Base-by-base conservation (phyloP, 2,329 filamentous ascomycete genomes). In the Arthrobotrys megalospora region DNA sequence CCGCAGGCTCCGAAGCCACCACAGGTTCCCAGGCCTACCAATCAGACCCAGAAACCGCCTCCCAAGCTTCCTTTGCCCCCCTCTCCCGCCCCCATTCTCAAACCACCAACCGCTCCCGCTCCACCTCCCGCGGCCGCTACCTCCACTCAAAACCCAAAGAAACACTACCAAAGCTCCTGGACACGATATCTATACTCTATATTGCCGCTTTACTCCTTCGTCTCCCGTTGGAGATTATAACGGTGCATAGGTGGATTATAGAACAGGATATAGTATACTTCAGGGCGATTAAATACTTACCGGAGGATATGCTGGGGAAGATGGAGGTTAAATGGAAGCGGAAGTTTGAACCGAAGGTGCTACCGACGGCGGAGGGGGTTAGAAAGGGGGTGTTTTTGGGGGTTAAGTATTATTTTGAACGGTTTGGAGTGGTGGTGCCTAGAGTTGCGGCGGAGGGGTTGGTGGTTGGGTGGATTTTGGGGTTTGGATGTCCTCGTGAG, bases 171-270 rank as follows among this genome's bases (percentile, higher is more conserved):
- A 89, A 86, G 64, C 85, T 96, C 41, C 85, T 92, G 48, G 94
- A 97, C 80, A 91, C 91, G 0, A 84, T 98, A 65, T 90, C 87
- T 0, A 83, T 97, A 10, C 94, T 92, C 82, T 97, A 97, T 85
- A 84, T 97, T 38, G 94, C 90, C 0, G 90, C 90, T 43, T 82
- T 96, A 53, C 86, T 97, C 28, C 86, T 97, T 81, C 90, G 91
- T 70, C 86, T 96, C 70, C 93, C 94, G 0, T 87, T 93, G n/a
- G 90, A 90, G 21, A 85, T 95, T 6, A 91, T 90, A 10, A 92
- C 96, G 80, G 84, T 98, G 11, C 87, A 87, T 67, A 85, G 86
- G 52, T 97, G 92, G 90, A 89, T 89, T 14, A 88, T 88, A 58
- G 86, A 86, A 72, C 90, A 91, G 55, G 88, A 91, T 69, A 87